Base-by-base conservation (phyloP, 768 basidiomycete species). In the Rubroboletus satanas region DNA sequence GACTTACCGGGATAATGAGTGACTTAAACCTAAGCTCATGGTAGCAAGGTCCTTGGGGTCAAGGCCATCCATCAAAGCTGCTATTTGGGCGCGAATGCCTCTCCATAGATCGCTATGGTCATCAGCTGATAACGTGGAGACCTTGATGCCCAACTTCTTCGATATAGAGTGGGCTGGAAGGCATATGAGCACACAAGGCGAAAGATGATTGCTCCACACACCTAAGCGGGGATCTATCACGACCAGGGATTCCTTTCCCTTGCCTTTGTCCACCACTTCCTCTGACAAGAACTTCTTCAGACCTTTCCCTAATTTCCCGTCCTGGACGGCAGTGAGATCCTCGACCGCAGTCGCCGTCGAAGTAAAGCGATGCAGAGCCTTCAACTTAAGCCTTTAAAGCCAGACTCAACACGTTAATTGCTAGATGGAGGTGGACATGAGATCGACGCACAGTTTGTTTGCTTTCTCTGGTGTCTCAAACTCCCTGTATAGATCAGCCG, bases 341-440 rank as follows among this genome's bases (percentile, higher is more conserved):
- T 98, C 97, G 11, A 99, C 96, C 21, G 97, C 97, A 12, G 86
- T 86, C 26, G 93, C 97, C 15, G 97, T 99, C 33, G 95, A 96
- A 21, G 88, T 89, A 74, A 99, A 99, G 49, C 93, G 90, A 75
- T 99, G 97, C 47, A 98, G 76, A 35, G 93, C 93, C 72, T 95
- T 93, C 53, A 99, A 77, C 73, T 96, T 97, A 56, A 99, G 77
- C 52, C 96, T 98, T 60, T 37, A 38, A n/a, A 56, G 21, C 15
- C 43, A 49, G 41, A 35, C n/a, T 17, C 17, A 23, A 51, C 45
- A 28, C 10, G 32, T 63, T 45, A 63, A 53, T 47, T 44, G 51
- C n/a, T 54, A 44, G 39, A 55, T 29, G 31, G 31, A 49, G 47
- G 53, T 52, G 3, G 46, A 70, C 45, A 47, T 41, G 38, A 49